phyloP scores from a whole-genome alignment of 768 basidiomycete genomes.

The Rubroboletus satanas region DNA sequence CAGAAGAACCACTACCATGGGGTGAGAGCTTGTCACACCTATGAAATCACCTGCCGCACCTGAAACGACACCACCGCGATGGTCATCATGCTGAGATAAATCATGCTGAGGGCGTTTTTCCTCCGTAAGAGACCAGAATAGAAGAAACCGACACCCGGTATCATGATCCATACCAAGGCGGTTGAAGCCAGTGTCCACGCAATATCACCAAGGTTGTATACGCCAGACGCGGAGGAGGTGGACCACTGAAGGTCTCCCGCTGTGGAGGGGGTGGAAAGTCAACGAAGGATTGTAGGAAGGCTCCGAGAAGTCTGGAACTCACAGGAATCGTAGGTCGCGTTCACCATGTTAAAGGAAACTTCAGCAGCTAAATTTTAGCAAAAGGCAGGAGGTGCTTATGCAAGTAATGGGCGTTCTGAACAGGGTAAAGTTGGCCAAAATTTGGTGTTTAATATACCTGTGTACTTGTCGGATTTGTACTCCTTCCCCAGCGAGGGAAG shows the following conservation, averaged over 20 bases:
- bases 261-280: constrained; percentile 11
- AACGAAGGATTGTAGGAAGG: background rate
- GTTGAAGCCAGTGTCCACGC: constrained; percentile 69
- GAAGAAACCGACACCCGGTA: constrained; percentile 82
- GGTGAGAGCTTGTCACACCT: background rate
- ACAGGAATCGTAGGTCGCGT: constrained; percentile 43
- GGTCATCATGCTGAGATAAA: constrained; percentile 73
- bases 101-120: constrained; percentile 92
- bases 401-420: constrained; percentile 2
- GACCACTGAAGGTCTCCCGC: constrained; percentile 39
- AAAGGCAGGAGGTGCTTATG: background rate
- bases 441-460: constrained; percentile 18
- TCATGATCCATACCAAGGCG: constrained; percentile 83
- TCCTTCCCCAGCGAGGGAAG: too few relatives aligned
- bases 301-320: constrained; percentile 2
- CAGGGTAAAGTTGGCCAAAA: background rate
- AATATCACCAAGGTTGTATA: constrained; percentile 63
- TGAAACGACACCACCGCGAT: constrained; percentile 82
- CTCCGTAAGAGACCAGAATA: constrained; percentile 88
- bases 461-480: constrained; percentile 19
- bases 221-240: constrained; percentile 20
- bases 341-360: constrained; percentile 34
- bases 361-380: background rate
- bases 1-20: constrained; percentile 86
- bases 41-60: constrained; percentile 54